phyloP scores from a whole-genome alignment of 495 filamentous ascomycete genomes.

The Penicillium longicatenatum region DNA sequence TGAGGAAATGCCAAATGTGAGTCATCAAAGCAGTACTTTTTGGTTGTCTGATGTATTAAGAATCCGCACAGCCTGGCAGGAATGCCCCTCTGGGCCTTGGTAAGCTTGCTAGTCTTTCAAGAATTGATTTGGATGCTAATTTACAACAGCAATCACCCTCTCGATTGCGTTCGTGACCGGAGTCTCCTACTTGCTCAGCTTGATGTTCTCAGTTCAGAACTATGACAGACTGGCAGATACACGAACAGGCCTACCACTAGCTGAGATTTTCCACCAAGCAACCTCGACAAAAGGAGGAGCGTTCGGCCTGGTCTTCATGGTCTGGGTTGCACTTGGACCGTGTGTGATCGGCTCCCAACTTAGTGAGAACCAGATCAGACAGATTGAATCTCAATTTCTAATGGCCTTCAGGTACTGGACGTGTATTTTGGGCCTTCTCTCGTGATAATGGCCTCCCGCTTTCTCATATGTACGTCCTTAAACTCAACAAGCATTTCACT shows the following conservation, averaged over 20 bases:
- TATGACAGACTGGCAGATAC: conserved; percentile 34
- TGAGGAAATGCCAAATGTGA: conserved; percentile 68
- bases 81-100: conserved; percentile 38
- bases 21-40: conserved; percentile 27
- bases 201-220: conserved; percentile 50
- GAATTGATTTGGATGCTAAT: conserved; percentile 9
- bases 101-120: conserved; percentile 9
- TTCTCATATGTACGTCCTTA: conserved; percentile 26
- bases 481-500: neutral
- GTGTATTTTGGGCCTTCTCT: conserved; percentile 71
- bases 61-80: conserved; percentile 24
- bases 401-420: conserved; percentile 57
- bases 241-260: conserved; percentile 64
- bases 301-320: conserved; percentile 57
- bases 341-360: conserved; percentile 56
- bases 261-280: conserved; percentile 72
- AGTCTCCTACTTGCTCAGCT: conserved; percentile 44
- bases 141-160: conserved; percentile 37
- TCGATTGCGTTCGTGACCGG: conserved; percentile 49
- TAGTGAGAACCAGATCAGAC: conserved; percentile 18
- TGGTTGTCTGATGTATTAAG: conserved; percentile 18
- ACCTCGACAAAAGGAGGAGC: conserved; percentile 64
- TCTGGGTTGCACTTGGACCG: conserved; percentile 53
- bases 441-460: conserved; percentile 59
- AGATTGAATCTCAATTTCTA: neutral